phyloP scores from a whole-genome alignment of 768 basidiomycete genomes.

The Collybiopsis confluens region DNA sequence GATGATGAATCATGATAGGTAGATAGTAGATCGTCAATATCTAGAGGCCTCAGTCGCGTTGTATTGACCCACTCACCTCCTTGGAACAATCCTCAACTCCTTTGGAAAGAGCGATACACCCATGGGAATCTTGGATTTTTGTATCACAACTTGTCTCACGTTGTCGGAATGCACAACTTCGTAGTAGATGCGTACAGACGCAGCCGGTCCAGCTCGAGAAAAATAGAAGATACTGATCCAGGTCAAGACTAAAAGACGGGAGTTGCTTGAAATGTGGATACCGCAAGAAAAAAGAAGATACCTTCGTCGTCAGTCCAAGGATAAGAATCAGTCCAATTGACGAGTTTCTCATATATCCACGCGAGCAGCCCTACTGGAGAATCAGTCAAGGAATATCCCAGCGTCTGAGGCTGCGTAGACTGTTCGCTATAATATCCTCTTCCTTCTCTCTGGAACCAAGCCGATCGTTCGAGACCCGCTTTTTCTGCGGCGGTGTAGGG shows the following conservation, averaged over 20 bases:
- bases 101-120: not conserved
- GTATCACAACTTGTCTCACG: not conserved
- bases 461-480: not conserved
- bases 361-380: constrained; percentile 36
- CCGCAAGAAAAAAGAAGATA: not conserved
- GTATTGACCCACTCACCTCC: not conserved
- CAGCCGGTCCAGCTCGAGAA: constrained; percentile 22
- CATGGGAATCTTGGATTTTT: not conserved
- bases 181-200: constrained; percentile 13
- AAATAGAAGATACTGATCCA: constrained; percentile 26
- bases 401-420: constrained; percentile 28
- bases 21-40: not conserved
- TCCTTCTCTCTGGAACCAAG: constrained; percentile 7
- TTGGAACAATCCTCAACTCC: not conserved
- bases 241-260: constrained; percentile 16
- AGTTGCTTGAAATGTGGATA: not conserved
- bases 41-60: no score
- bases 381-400: constrained; percentile 37
- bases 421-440: constrained; percentile 24
- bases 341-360: constrained; percentile 32
- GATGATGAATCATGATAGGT: no score
- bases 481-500: constrained; percentile 14
- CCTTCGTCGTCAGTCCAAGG: constrained; percentile 44
- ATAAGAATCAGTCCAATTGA: constrained; percentile 33
- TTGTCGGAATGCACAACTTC: constrained; percentile 8